A percentile compares a stretch with the other conserved stretches of the same genome.
These are phyloP conservation scores for Alternaria angustiovoidea DNA, from an alignment of 2,329 filamentous ascomycete genomes.

Conservation along the genomic window DNA sequence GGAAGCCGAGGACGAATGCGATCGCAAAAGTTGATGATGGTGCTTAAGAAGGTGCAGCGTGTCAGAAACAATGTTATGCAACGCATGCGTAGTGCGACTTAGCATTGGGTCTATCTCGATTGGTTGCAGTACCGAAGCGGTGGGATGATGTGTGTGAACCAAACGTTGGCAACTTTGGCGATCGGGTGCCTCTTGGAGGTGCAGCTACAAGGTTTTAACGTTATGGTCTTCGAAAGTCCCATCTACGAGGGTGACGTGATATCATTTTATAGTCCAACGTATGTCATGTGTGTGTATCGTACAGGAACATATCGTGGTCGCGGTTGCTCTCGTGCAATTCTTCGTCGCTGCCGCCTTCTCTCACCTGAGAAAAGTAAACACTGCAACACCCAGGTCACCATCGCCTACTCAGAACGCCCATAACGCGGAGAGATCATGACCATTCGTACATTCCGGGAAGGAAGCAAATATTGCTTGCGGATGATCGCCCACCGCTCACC, in stretches of 20 bases:
- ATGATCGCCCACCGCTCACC: background rate
- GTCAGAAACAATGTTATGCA: background rate
- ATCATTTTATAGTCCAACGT: background rate
- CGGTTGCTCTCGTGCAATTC: background rate
- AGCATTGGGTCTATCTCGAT: background rate
- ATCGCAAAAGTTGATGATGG: background rate
- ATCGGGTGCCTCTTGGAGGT: background rate
- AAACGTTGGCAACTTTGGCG: background rate
- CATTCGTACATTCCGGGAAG: background rate
- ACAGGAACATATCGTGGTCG: background rate
- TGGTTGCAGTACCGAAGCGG: background rate
- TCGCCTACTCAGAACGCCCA: background rate
- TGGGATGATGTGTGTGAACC: background rate
- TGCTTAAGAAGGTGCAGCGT: background rate
- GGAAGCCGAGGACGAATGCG: background rate
- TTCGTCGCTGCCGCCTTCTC: background rate
- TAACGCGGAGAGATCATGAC: background rate
- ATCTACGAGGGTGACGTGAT: background rate
- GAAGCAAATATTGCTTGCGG: background rate
- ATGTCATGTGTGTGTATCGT: background rate
- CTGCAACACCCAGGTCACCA: background rate
- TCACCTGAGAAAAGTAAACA: background rate
- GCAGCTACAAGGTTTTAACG: background rate
- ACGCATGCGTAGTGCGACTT: background rate
- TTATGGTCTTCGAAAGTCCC: background rate